A percentile compares a stretch with the other conserved stretches of the same genome.
phyloP scores from a whole-genome alignment of 768 basidiomycete species.

The Phaeotremella skinneri region DNA sequence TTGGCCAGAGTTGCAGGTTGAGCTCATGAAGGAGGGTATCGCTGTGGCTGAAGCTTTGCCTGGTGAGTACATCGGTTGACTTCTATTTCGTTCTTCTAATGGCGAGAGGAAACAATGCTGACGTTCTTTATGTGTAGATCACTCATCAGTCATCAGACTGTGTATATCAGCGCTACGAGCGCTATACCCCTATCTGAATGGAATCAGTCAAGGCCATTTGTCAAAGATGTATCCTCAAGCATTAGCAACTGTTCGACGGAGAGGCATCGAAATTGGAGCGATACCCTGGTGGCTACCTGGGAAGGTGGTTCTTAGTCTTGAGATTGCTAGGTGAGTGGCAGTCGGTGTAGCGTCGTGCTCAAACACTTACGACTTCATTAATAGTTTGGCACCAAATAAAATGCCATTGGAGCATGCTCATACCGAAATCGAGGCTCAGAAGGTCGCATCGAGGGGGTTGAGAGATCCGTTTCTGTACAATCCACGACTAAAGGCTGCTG shows the following conservation, averaged over 20 bases:
- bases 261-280: constrained; percentile 61
- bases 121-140: constrained; percentile 59
- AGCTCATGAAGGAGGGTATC: constrained; percentile 87
- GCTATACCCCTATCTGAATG: constrained; percentile 65
- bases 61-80: constrained; percentile 60
- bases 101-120: not conserved
- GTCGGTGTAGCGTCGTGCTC: constrained; percentile 6
- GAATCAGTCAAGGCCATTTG: constrained; percentile 76
- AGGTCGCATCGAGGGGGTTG: constrained; percentile 50
- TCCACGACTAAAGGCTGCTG: constrained; percentile 62
- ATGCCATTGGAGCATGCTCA: constrained; percentile 69
- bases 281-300: constrained; percentile 83
- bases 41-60: constrained; percentile 87
- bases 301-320: constrained; percentile 72
- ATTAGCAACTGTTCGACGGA: constrained; percentile 67
- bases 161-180: constrained; percentile 80
- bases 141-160: constrained; percentile 78
- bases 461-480: constrained; percentile 89
- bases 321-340: constrained; percentile 67
- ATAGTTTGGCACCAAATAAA: constrained; percentile 68
- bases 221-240: constrained; percentile 71
- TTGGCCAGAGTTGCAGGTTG: constrained; percentile 93
- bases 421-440: constrained; percentile 27
- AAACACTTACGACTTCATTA: not conserved
- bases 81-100: not conserved